A percentile compares a stretch with the other conserved stretches of the same genome.
Conservation (phyloP, 805 yeast species). For the Suhomyces pyralidae region DNA sequence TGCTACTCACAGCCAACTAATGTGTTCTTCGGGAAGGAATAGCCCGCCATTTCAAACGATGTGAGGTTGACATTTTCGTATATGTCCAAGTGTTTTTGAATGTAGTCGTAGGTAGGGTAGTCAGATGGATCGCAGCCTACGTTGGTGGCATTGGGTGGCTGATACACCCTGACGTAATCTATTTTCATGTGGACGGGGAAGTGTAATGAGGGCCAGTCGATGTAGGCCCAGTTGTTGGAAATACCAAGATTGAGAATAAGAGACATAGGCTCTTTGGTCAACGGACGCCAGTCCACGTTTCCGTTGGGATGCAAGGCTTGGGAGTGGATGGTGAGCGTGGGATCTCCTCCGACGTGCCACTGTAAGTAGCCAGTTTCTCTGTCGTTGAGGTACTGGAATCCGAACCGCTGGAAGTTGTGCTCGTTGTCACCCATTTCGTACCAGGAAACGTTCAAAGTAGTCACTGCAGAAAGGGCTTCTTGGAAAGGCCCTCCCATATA, state of each 20-base stretch:
- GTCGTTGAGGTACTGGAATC: conserved; percentile 74
- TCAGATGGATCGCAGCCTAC: conserved; percentile 84
- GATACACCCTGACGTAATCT: conserved; percentile 91
- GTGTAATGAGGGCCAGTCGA: conserved; percentile 76
- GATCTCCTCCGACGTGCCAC: conserved; percentile 82
- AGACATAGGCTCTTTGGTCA: conserved; percentile 92
- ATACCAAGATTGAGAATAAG: conserved; percentile 84
- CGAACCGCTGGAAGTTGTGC: conserved; percentile 66
- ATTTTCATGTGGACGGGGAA: conserved; percentile 78
- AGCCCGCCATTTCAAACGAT: conserved; percentile 74
- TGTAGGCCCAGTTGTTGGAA: conserved; percentile 90
- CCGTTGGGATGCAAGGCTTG: conserved; percentile 86
- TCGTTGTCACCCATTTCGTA: conserved; percentile 60
- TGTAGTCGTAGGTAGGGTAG: conserved; percentile 84
- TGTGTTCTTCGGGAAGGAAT: conserved; percentile 38
- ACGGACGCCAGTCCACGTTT: conserved; percentile 76
- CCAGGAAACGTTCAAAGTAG: conserved; percentile 81
- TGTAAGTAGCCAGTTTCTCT: conserved; percentile 65
- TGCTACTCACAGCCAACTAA: conserved; percentile 17
- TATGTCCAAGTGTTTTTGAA: conserved; percentile 63
- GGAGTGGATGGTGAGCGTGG: conserved; percentile 72
- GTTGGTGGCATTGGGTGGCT: conserved; percentile 60
- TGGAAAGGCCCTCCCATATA: conserved; percentile 93
- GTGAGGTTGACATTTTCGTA: conserved; percentile 71
- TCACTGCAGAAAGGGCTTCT: conserved; percentile 83